Evolutionary conservation across 2,329 filamentous ascomycete genomes (phyloP), one percentile per base, ranked within the genome.

Genomic region (Parascedosporium putredinis): DNA sequence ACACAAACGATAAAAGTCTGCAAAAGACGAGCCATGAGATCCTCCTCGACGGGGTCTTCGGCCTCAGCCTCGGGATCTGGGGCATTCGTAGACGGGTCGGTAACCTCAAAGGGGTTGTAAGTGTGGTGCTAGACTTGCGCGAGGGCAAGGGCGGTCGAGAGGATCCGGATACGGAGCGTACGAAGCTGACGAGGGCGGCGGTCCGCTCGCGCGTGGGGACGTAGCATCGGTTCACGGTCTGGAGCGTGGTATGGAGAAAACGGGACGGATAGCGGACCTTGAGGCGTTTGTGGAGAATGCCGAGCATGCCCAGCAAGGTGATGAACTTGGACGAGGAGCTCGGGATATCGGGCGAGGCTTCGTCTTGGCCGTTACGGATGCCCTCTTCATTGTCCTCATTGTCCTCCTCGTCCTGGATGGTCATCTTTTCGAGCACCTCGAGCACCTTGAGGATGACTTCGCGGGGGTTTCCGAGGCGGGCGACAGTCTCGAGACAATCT

Each of bases 371-470:
- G n/a, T n/a, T n/a, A n/a, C n/a, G n/a, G n/a, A n/a, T n/a, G n/a
- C n/a, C n/a, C n/a, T n/a, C n/a, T n/a, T n/a, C n/a, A n/a, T n/a
- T n/a, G n/a, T n/a, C n/a, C n/a, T n/a, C n/a, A n/a, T n/a, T n/a
- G n/a, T 55, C 59, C 1, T 65, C 66, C 1, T 64, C 60, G 43
- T 67, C 65, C 23, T 72, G 67, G n/a, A 71, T 67, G 33, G 62
- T 60, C 40, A 65, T 62, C 4, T 66, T 73, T 47, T 84, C 78
- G 53, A 93, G 69, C 12, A 79, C 78, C 62, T 90, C 86, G 23
- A 87, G 82, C 25, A 88, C 80, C 62, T 90, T 90, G 57, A 93
- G 71, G 52, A 91, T 84, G 43, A 89, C 84, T 64, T 93, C 87
- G 47, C 86, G 74, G 1, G 87, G 87, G 60, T 91, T 93, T 47